Conservation (phyloP, 2,329 filamentous ascomycete species). For the Diaporthe sp. region DNA sequence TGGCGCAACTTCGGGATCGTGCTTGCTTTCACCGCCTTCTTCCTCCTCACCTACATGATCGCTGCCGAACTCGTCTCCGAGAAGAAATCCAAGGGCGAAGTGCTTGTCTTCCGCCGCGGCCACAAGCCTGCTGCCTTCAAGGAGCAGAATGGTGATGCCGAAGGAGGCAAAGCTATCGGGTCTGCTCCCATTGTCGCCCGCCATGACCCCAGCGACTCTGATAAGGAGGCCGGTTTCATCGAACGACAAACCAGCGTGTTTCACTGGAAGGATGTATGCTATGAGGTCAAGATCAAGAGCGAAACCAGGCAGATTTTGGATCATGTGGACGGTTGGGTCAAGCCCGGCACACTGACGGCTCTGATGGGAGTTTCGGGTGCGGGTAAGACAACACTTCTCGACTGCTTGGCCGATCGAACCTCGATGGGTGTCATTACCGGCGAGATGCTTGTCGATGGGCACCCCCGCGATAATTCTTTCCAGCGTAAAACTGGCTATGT, state of each 20-base stretch:
- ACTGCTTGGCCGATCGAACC: conserved; percentile 77
- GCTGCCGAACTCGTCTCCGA: conserved; percentile 75
- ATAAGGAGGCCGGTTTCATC: conserved; percentile 51
- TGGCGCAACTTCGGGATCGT: conserved; percentile 83
- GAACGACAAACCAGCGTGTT: conserved; percentile 41
- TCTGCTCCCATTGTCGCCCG: conserved; percentile 61
- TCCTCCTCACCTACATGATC: conserved; percentile 73
- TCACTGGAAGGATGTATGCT: conserved; percentile 43
- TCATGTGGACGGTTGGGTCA: conserved; percentile 43
- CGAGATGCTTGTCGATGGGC: conserved; percentile 77
- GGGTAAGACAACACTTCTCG: conserved; percentile 79
- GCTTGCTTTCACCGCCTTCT: conserved; percentile 74
- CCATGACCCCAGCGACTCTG: conserved; percentile 52
- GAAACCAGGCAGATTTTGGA: conserved; percentile 41
- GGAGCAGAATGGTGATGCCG: conserved; percentile 74
- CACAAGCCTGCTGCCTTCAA: conserved; percentile 70
- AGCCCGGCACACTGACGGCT: conserved; percentile 41
- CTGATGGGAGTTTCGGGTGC: conserved; percentile 73
- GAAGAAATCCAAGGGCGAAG: conserved; percentile 81
- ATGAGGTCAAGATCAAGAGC: conserved; percentile 42
- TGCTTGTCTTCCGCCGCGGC: conserved; percentile 81
- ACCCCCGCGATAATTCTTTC: conserved; percentile 73
- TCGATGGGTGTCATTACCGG: conserved; percentile 80
- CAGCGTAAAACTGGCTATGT: conserved; percentile 79
- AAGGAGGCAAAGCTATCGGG: conserved; percentile 65